These are phyloP conservation scores for Beauveria caledonica DNA, from an alignment of 2,329 filamentous ascomycete species.

Conservation along the genomic window DNA sequence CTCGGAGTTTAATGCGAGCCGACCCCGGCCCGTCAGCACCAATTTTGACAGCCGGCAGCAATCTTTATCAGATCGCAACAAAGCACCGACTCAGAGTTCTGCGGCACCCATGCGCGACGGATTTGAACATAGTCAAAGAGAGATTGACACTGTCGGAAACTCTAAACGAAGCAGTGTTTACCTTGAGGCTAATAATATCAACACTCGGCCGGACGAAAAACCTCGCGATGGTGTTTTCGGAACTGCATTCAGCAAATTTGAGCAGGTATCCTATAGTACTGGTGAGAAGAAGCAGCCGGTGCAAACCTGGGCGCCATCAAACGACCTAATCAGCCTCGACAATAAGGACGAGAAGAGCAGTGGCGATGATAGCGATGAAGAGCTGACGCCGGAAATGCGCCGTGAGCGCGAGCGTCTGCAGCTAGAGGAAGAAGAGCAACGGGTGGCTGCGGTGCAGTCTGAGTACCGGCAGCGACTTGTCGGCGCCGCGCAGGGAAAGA, in stretches of 20 bases:
- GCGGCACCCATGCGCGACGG: neutral
- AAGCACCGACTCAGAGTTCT: slow-evolving; percentile 54
- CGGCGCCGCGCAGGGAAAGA: slow-evolving; percentile 30
- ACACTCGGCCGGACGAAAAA: slow-evolving; percentile 29
- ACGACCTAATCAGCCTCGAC: slow-evolving; percentile 26
- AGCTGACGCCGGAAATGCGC: slow-evolving; percentile 77
- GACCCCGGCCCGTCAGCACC: slow-evolving; percentile 69
- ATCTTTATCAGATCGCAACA: slow-evolving; percentile 29
- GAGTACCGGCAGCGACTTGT: slow-evolving; percentile 76
- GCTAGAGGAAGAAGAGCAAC: slow-evolving; percentile 78
- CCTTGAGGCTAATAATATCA: neutral
- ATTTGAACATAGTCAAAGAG: neutral
- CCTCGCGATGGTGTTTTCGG: slow-evolving; percentile 83
- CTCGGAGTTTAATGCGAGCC: slow-evolving; percentile 26
- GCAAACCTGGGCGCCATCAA: neutral
- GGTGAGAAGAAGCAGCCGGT: slow-evolving; percentile 15
- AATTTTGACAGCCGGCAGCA: slow-evolving; percentile 52
- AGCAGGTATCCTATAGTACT: slow-evolving; percentile 48
- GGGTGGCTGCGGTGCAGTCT: slow-evolving; percentile 80
- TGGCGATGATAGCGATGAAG: slow-evolving; percentile 57
- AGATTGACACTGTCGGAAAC: neutral
- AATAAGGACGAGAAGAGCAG: slow-evolving; percentile 51
- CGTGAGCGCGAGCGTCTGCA: slow-evolving; percentile 79
- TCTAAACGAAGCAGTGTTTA: neutral
- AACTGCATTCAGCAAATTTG: slow-evolving; percentile 89